phyloP scores from a whole-genome alignment of 345 rosid genomes.

The Brassica rapa region DNA sequence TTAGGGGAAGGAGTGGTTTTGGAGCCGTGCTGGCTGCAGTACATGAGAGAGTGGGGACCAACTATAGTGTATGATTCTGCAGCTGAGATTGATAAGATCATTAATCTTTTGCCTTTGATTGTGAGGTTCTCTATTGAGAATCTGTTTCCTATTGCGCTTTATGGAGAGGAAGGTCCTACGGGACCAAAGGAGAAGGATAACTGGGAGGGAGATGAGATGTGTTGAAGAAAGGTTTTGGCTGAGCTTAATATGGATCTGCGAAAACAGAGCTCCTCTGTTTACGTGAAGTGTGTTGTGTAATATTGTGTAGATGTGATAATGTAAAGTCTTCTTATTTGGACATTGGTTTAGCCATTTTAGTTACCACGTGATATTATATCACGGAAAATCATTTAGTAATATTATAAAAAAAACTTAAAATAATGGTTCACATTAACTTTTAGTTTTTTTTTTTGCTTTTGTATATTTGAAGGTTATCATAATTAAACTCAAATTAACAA shows the following conservation, averaged over 20 bases:
- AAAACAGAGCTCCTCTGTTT: slow-evolving; percentile 34
- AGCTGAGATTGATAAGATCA: slow-evolving; percentile 70
- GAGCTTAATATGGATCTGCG: neutral
- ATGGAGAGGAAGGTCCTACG: slow-evolving; percentile 94
- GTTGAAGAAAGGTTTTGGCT: slow-evolving; percentile 20
- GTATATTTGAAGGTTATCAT: no score
- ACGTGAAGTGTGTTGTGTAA: slow-evolving; percentile 7
- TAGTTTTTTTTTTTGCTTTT: no score
- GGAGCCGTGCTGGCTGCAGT: slow-evolving; percentile 85
- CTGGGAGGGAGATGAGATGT: slow-evolving; percentile 82
- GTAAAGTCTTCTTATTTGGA: neutral
- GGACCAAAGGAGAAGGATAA: slow-evolving; percentile 93
- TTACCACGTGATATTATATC: no score
- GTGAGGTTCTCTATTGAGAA: slow-evolving; percentile 77
- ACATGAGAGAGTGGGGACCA: slow-evolving; percentile 97
- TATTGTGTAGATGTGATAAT: slow-evolving; percentile 2
- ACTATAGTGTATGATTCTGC: slow-evolving; percentile 75
- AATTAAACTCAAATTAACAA: no score
- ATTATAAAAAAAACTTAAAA: no score
- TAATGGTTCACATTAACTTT: no score
- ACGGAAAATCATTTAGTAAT: no score
- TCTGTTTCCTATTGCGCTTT: slow-evolving; percentile 80
- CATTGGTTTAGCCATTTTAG: neutral
- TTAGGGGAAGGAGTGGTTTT: slow-evolving; percentile 57
- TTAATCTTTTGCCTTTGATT: slow-evolving; percentile 62